Evolutionary conservation across 2,329 filamentous ascomycete genomes (phyloP), one percentile per base, ranked within the genome.

Genomic region (Furcasterigmium furcatum): DNA sequence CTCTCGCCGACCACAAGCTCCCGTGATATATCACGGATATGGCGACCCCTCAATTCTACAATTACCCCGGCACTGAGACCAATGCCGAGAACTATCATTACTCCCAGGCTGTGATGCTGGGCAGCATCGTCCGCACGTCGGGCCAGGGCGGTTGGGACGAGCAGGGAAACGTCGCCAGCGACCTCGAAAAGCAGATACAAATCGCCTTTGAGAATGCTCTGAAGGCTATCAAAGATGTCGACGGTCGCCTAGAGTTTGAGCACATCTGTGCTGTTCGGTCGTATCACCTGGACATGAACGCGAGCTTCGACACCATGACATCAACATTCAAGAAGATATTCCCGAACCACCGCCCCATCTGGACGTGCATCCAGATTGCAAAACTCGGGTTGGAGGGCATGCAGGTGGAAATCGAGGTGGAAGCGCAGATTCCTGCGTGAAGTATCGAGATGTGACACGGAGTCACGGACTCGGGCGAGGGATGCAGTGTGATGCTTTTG

Each of bases 171-270:
- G n/a, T 40, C 21, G 21, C 24, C 22, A 53, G 52, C 3, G 67
- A 73, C 13, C 60, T 74, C 34, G 65, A 67, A 35, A 64, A 59
- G 0, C 65, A 79, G 44, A 73, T 79, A 35, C 72, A 74, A 40
- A 65, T 71, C 44, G 76, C 79, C 0, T 84, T 84, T 53, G 59
- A 56, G 3, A 85, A 84, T 46, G 73, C 82, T 9, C 76, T 84
- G 1, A 56, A 67, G 5, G 63, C 58, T 24, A 59, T 84, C 5
- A 40, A 40, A 22, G 53, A 72, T 14, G 78, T 77, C 0, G 80
- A 81, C 1, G 76, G 75, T 1, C 70, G 74, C 46, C 77, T 76
- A 3, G 21, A 22, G 5, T 80, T 74, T 74, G 56, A 57, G 16
- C 74, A 82, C 45, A 79, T 83, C 0, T 77, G 60, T 56, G 61